These are phyloP conservation scores for Cryptosporidium ryanae DNA, from an alignment of 169 alveolate species.

Conservation along the genomic window DNA sequence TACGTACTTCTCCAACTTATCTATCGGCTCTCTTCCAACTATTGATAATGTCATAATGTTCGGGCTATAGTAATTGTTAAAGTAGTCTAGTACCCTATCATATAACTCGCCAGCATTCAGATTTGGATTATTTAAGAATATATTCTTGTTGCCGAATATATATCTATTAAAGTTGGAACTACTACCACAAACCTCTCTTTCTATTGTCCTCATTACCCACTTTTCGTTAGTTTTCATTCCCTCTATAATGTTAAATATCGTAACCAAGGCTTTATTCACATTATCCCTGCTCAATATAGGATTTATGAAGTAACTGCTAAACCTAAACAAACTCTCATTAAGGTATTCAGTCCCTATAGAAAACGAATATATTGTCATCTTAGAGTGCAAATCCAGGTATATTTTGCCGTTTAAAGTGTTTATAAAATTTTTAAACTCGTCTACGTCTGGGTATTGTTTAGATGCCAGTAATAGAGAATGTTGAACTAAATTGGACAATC, in stretches of 20 bases:
- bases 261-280: constrained; percentile 30
- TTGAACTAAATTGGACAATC: constrained; percentile 51
- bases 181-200: constrained; percentile 14
- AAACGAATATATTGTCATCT: constrained; percentile 25
- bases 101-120: constrained; percentile 23
- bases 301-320: constrained; percentile 47
- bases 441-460: constrained; percentile 33
- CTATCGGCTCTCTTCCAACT: constrained; percentile 56
- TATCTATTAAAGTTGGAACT: background rate
- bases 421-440: constrained; percentile 50
- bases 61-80: constrained; percentile 35
- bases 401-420: constrained; percentile 31
- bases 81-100: constrained; percentile 18
- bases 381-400: constrained; percentile 30
- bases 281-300: constrained; percentile 34
- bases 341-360: constrained; percentile 52
- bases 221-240: constrained; percentile 8
- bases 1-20: constrained; percentile 22
- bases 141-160: constrained; percentile 22
- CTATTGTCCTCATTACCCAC: constrained; percentile 41
- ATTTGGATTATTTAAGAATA: constrained; percentile 39
- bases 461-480: constrained; percentile 31
- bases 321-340: constrained; percentile 29
- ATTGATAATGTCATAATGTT: constrained; percentile 35
- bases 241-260: constrained; percentile 23